Conservation (phyloP, 306 rosid species). For the Castanospermum australe region DNA sequence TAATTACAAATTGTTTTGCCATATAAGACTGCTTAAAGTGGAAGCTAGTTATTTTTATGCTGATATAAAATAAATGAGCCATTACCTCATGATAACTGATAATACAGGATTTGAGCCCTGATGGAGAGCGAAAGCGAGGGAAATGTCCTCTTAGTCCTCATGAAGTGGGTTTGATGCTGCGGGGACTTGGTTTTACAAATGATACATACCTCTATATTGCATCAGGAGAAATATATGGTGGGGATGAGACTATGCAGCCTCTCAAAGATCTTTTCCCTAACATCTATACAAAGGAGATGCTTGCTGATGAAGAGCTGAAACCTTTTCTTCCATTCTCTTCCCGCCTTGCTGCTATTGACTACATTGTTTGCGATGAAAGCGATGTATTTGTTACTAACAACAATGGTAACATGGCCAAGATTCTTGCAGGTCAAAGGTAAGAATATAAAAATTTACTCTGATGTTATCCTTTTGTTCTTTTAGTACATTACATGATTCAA, state of each 20-base stretch:
- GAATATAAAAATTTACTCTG: slow-evolving; percentile 13
- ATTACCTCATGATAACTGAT: slow-evolving; percentile 18
- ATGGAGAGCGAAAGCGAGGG: slow-evolving; percentile 89
- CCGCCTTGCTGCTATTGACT: slow-evolving; percentile 95
- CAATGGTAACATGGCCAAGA: slow-evolving; percentile 98
- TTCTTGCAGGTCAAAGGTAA: slow-evolving; percentile 96
- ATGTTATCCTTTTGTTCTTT: slow-evolving; percentile 16
- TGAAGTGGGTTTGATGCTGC: slow-evolving; percentile 95
- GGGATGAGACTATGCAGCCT: slow-evolving; percentile 90
- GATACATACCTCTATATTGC: slow-evolving; percentile 91
- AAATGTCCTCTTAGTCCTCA: slow-evolving; percentile 96
- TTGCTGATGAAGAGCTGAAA: slow-evolving; percentile 78
- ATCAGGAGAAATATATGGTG: slow-evolving; percentile 97
- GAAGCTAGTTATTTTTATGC: not conserved
- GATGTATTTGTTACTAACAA: slow-evolving; percentile 93
- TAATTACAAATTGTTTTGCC: not conserved
- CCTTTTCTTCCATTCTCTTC: slow-evolving; percentile 91
- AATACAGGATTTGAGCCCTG: slow-evolving; percentile 78
- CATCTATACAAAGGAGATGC: slow-evolving; percentile 91
- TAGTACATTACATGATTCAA: not conserved
- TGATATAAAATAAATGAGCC: slow-evolving; percentile 11
- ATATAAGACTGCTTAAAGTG: not conserved
- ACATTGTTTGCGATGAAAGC: slow-evolving; percentile 92
- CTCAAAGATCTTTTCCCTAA: slow-evolving; percentile 92
- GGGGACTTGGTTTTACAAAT: slow-evolving; percentile 88